These are phyloP conservation scores for Taiozyma sp. DNA, from an alignment of 1,139 yeast species.

Conservation along the genomic window DNA sequence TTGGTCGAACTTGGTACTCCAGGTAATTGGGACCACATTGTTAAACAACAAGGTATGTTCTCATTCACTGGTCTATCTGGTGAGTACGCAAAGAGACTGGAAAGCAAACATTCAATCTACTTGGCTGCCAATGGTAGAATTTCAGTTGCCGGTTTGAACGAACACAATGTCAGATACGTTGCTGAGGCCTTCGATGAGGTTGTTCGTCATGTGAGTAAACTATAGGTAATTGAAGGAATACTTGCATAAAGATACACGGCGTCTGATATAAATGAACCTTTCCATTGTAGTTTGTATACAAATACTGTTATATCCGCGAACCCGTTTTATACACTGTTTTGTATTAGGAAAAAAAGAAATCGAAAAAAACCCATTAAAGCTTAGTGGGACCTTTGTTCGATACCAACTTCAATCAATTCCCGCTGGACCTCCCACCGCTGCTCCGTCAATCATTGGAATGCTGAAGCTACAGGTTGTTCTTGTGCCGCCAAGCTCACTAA, in stretches of 20 bases:
- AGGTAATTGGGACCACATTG: conserved; percentile 91
- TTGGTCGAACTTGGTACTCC: conserved; percentile 69
- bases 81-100: conserved; percentile 77
- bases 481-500: conserved; percentile 31
- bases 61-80: conserved; percentile 83
- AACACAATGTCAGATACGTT: conserved; percentile 69
- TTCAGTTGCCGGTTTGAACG: conserved; percentile 89
- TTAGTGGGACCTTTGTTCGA: neutral
- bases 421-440: neutral
- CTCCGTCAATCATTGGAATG: conserved; percentile 21
- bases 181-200: conserved; percentile 83
- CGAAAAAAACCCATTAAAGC: neutral
- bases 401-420: neutral
- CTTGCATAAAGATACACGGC: no score
- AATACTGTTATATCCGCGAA: neutral
- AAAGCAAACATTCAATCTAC: conserved; percentile 72
- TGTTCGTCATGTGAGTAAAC: conserved; percentile 39
- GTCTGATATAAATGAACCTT: no score
- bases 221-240: neutral
- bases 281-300: no score
- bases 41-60: conserved; percentile 93
- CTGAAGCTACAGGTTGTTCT: conserved; percentile 35
- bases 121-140: conserved; percentile 85
- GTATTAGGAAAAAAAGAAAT: neutral
- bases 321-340: no score